A percentile compares a stretch with the other conserved stretches of the same genome.
Conservation (phyloP, 139 green algal genomes). For the Chlorella sp. region DNA sequence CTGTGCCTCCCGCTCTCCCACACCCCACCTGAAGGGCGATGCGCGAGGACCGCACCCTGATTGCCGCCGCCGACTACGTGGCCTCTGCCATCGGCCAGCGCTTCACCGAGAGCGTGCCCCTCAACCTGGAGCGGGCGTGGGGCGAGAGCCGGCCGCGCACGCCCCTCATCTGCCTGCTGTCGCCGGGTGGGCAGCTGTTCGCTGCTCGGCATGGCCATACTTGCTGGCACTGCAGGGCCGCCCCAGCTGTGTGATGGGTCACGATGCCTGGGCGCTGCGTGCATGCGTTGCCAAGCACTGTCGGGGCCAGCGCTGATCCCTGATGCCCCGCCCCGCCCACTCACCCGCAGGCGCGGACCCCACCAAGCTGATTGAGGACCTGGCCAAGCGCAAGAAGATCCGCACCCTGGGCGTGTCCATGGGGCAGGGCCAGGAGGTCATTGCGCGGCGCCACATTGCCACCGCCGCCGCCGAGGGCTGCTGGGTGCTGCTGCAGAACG, state of each 20-base stretch:
- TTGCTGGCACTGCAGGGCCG: too few relatives aligned
- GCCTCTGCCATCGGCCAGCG: constrained; percentile 83
- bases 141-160: constrained; percentile 69
- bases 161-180: constrained; percentile 96
- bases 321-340: too few relatives aligned
- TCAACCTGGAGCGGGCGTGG: constrained; percentile 89
- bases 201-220: too few relatives aligned
- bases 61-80: constrained; percentile 89
- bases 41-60: constrained; percentile 91
- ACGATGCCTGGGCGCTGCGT: too few relatives aligned
- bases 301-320: too few relatives aligned
- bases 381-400: constrained; percentile 95
- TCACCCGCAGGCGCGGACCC: constrained; percentile 76
- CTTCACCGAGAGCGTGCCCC: constrained; percentile 89
- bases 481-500: constrained; percentile 98
- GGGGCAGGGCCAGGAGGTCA: constrained; percentile 94
- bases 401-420: constrained; percentile 87
- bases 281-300: too few relatives aligned
- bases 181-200: constrained; percentile 57
- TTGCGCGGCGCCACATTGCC: constrained; percentile 91
- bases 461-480: constrained; percentile 86
- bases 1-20: background rate
- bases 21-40: constrained; percentile 58
- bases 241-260: too few relatives aligned
- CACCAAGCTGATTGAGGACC: constrained; percentile 94